These are phyloP conservation scores for Saturnispora galanensis DNA, from an alignment of 805 yeast species.

Conservation along the genomic window DNA sequence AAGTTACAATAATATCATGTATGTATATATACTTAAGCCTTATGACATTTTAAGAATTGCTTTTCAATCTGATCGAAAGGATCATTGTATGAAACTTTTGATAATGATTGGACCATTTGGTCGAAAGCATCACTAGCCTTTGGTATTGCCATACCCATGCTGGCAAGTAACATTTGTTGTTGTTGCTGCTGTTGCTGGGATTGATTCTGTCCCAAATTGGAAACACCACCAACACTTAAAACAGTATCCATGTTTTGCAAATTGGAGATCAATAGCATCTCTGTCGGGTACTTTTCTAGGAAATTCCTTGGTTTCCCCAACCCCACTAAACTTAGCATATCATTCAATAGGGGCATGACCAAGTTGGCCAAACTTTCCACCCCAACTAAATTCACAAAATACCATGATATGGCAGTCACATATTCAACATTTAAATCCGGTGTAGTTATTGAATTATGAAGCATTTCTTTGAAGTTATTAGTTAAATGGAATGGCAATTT, in stretches of 20 bases:
- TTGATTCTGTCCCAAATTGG: not conserved
- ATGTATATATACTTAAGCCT: not conserved
- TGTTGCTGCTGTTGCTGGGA: conserved; percentile 12
- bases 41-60: not conserved
- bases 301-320: not conserved
- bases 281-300: not conserved
- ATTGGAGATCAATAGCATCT: not conserved
- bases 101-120: conserved; percentile 62
- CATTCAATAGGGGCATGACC: conserved; percentile 51
- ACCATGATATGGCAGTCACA: conserved; percentile 94
- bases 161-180: not conserved
- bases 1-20: conserved; percentile 11
- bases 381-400: conserved; percentile 80
- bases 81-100: conserved; percentile 7
- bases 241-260: conserved; percentile 4
- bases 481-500: conserved; percentile 89
- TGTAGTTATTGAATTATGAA: conserved; percentile 80
- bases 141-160: conserved; percentile 34
- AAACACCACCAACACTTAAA: conserved; percentile 9
- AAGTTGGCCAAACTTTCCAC: conserved; percentile 52
- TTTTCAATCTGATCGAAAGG: not conserved
- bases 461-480: conserved; percentile 79
- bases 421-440: conserved; percentile 81
- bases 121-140: conserved; percentile 53
- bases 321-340: not conserved